Conservation (phyloP, 177 flowering plant genomes). For the Vitis hybrid region DNA sequence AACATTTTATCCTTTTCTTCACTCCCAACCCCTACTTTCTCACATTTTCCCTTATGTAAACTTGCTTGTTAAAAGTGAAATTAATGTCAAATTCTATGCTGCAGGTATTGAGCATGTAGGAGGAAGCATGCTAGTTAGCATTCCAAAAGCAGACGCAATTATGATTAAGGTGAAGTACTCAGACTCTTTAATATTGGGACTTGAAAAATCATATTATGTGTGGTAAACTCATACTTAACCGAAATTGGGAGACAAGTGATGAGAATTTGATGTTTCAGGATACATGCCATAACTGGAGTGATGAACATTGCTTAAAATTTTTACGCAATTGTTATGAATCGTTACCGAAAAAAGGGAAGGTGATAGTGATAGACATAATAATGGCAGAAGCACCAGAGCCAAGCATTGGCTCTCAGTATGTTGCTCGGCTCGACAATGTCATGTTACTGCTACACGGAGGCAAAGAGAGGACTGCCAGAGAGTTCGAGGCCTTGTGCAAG, state of each 20-base stretch:
- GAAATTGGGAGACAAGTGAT: not conserved
- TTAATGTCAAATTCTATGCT: not conserved
- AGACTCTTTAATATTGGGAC: not conserved
- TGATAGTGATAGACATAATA: slow-evolving; percentile 9
- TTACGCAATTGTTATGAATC: slow-evolving; percentile 25
- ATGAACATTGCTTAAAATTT: slow-evolving; percentile 18
- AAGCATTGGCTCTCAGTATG: not conserved
- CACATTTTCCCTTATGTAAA: too few species aligned
- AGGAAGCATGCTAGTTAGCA: slow-evolving; percentile 15
- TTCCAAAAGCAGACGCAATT: slow-evolving; percentile 18
- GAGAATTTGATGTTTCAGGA: slow-evolving; percentile 9
- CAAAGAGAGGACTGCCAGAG: slow-evolving; percentile 18
- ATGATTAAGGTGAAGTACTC: slow-evolving; percentile 10
- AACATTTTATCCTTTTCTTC: too few species aligned
- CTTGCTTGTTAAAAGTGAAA: not conserved
- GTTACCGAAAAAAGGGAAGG: slow-evolving; percentile 15
- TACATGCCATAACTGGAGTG: slow-evolving; percentile 23
- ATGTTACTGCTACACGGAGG: slow-evolving; percentile 14
- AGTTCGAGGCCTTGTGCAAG: slow-evolving; percentile 15
- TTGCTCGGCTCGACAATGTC: slow-evolving; percentile 1
- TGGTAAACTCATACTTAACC: not conserved
- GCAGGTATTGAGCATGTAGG: slow-evolving; percentile 20
- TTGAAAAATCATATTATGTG: not conserved
- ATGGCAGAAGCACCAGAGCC: slow-evolving; percentile 16
- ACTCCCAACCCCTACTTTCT: too few species aligned